Conservation (phyloP, 163 green algal genomes). For the Scenedesmus sp. region DNA sequence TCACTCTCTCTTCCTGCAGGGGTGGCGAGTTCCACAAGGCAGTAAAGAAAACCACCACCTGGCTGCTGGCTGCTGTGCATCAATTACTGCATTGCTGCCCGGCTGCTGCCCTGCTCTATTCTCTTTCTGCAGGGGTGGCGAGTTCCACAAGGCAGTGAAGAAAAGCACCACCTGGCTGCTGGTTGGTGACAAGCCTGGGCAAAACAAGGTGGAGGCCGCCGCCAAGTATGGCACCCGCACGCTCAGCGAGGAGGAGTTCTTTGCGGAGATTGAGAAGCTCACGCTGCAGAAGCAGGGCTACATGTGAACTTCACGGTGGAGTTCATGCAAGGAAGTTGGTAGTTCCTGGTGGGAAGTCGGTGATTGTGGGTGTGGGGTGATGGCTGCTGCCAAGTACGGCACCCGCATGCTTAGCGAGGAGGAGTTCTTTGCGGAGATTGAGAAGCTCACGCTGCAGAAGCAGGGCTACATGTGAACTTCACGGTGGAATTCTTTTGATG, state of each 20-base stretch:
- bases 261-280: constrained; percentile 26
- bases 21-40: not conserved
- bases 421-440: not conserved
- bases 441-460: no score
- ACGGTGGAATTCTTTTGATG: no score
- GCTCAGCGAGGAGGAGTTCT: constrained; percentile 7
- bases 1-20: not conserved
- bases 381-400: constrained; percentile 6
- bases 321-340: no score
- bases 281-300: constrained; percentile 28
- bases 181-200: not conserved
- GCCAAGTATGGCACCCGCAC: not conserved
- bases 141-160: not conserved
- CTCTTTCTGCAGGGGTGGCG: not conserved
- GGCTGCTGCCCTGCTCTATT: not conserved
- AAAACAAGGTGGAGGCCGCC: constrained; percentile 22
- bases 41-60: not conserved
- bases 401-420: constrained; percentile 6
- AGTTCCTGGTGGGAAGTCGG: no score
- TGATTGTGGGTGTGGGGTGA: no score
- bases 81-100: not conserved
- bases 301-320: not conserved
- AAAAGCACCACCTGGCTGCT: constrained; percentile 13
- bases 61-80: not conserved
- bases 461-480: no score